Conservation (phyloP, 1,284 basidiomycete species). For the Apiotrichum sp. region DNA sequence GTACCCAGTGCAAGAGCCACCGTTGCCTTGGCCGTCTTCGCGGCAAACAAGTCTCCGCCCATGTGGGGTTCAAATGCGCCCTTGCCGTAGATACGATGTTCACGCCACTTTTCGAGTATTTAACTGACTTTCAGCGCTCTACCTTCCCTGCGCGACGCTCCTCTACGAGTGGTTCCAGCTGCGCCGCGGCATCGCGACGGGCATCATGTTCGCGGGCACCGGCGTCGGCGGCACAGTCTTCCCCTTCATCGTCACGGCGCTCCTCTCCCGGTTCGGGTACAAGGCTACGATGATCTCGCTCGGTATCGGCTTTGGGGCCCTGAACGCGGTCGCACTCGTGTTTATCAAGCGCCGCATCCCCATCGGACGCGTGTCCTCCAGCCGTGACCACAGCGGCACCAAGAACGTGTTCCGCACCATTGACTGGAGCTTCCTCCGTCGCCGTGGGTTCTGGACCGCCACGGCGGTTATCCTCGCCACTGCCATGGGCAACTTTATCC, state of each 20-base stretch:
- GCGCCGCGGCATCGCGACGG: slow-evolving; percentile 40
- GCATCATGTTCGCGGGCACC: slow-evolving; percentile 43
- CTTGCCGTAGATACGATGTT: too few species aligned
- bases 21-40: too few species aligned
- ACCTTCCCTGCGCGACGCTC: slow-evolving; percentile 43
- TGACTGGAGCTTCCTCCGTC: slow-evolving; percentile 28
- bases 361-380: slow-evolving; percentile 1
- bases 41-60: too few species aligned
- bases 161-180: slow-evolving; percentile 45
- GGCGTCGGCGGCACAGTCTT: slow-evolving; percentile 43
- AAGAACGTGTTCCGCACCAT: slow-evolving; percentile 7
- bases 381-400: background rate
- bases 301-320: slow-evolving; percentile 30
- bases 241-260: slow-evolving; percentile 37
- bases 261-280: slow-evolving; percentile 43
- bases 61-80: too few species aligned
- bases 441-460: slow-evolving; percentile 31
- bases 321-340: slow-evolving; percentile 31
- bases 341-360: slow-evolving; percentile 44
- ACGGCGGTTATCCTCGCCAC: slow-evolving; percentile 35
- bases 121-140: slow-evolving; percentile 21
- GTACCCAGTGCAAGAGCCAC: too few species aligned
- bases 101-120: too few species aligned
- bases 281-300: slow-evolving; percentile 41
- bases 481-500: slow-evolving; percentile 44